Percentiles rank a stretch among this genome's conserved stretches.
Evolutionary conservation across 345 rosid species (phyloP).

Genomic region (Microcos paniculata): DNA sequence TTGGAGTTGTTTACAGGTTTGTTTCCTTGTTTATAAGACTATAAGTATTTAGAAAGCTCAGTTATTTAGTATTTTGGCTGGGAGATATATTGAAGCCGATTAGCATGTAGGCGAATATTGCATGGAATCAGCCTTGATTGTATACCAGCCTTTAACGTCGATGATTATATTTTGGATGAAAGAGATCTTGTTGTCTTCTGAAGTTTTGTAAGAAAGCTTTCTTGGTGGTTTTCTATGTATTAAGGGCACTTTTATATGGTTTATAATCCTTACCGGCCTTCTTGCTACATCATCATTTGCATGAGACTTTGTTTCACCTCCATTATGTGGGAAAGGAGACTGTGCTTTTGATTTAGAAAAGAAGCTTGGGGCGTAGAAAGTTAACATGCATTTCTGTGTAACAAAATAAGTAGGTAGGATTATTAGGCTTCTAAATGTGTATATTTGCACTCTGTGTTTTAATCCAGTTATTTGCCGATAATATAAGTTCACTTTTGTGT

Average conservation of each 20-base stretch:
- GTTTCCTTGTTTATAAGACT: constrained; percentile 8
- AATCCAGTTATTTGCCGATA: background rate
- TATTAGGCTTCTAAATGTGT: background rate
- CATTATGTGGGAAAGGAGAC: background rate
- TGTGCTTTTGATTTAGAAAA: background rate
- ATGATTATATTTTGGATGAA: background rate
- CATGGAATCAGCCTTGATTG: background rate
- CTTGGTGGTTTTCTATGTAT: background rate
- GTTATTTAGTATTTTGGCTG: background rate
- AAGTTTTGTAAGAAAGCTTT: background rate
- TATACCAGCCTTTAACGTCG: background rate
- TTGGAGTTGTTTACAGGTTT: constrained; percentile 97
- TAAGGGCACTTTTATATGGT: background rate
- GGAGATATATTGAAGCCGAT: background rate
- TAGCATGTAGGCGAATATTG: background rate
- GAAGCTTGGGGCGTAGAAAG: background rate
- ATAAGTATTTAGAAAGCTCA: background rate
- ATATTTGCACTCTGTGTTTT: background rate
- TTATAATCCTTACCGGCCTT: background rate
- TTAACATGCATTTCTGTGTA: background rate
- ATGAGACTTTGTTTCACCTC: no score
- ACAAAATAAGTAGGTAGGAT: background rate
- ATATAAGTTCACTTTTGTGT: background rate
- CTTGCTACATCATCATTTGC: background rate
- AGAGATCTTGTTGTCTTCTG: no score